phyloP scores from a whole-genome alignment of 495 filamentous ascomycete genomes.

The Choiromyces venosus region DNA sequence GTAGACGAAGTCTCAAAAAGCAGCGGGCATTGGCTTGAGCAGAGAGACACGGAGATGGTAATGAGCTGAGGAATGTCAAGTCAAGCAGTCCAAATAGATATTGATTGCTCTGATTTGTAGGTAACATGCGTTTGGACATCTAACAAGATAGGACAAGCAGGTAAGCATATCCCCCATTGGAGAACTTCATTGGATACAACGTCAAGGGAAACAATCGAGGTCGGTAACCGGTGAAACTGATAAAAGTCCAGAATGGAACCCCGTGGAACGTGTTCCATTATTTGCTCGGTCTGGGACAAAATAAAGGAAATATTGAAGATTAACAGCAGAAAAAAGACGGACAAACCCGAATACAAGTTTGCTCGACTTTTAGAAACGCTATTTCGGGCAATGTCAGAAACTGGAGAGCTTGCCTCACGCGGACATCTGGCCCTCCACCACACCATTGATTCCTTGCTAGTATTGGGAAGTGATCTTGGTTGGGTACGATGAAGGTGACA shows the following conservation, averaged over 20 bases:
- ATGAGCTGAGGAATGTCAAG: not conserved
- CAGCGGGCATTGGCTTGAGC: not conserved
- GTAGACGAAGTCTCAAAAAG: not conserved
- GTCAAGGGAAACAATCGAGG: slow-evolving; percentile 19
- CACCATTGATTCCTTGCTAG: slow-evolving; percentile 13
- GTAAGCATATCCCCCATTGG: not conserved
- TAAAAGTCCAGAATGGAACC: not conserved
- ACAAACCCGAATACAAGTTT: slow-evolving; percentile 6
- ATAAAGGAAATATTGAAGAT: not conserved
- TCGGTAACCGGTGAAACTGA: slow-evolving; percentile 13
- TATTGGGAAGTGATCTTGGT: slow-evolving; percentile 5
- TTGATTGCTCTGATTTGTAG: not conserved
- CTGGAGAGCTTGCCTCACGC: slow-evolving; percentile 5
- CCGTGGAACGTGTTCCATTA: not conserved
- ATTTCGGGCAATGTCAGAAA: slow-evolving; percentile 9
- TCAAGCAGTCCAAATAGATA: not conserved
- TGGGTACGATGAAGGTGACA: slow-evolving; percentile 12
- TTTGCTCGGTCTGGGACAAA: slow-evolving; percentile 8
- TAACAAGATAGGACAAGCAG: slow-evolving; percentile 14
- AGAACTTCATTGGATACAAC: not conserved
- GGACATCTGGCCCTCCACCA: slow-evolving; percentile 1
- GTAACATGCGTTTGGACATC: slow-evolving; percentile 15
- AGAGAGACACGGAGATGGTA: not conserved
- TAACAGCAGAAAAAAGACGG: not conserved
- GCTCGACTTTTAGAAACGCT: slow-evolving; percentile 3